phyloP scores from a whole-genome alignment of 768 basidiomycete species.

The Boletus sp. region DNA sequence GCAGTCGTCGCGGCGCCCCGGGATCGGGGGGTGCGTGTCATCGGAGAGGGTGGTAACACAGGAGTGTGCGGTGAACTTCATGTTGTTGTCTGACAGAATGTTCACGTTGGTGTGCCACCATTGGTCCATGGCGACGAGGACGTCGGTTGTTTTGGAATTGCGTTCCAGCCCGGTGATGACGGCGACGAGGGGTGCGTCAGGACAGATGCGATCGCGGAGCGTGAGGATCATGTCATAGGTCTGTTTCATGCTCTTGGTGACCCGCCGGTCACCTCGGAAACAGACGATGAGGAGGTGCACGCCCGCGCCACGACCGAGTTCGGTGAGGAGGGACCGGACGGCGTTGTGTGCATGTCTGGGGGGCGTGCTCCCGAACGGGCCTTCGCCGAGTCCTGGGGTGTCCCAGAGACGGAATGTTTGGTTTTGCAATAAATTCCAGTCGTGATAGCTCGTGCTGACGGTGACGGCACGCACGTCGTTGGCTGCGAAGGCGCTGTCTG shows the following conservation, averaged over 20 bases:
- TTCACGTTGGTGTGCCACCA: constrained; percentile 22
- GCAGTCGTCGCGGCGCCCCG: constrained; percentile 22
- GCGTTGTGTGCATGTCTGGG: constrained; percentile 17
- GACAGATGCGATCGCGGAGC: constrained; percentile 17
- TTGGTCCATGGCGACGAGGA: constrained; percentile 18
- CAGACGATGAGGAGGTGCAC: constrained; percentile 24
- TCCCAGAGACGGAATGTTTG: constrained; percentile 29
- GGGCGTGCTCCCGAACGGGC: constrained; percentile 10
- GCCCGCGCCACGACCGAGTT: constrained; percentile 14
- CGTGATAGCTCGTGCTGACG: constrained; percentile 22
- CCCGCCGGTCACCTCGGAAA: constrained; percentile 17
- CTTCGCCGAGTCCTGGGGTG: constrained; percentile 19
- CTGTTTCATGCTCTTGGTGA: constrained; percentile 21
- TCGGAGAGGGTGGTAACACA: constrained; percentile 25
- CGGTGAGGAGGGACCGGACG: constrained; percentile 21
- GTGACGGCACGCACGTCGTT: constrained; percentile 22
- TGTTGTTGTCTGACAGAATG: constrained; percentile 4
- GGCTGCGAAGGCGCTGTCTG: constrained; percentile 12
- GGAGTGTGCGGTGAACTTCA: constrained; percentile 20
- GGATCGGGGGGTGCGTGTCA: constrained; percentile 13
- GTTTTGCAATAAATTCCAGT: constrained; percentile 19
- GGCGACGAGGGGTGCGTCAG: constrained; percentile 18
- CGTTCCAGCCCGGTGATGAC: constrained; percentile 22
- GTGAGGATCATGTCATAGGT: constrained; percentile 16
- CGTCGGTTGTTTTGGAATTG: neutral